Evolutionary conservation across 176 grass and related monocot species (phyloP).

Genomic region (Eleusine indica): DNA sequence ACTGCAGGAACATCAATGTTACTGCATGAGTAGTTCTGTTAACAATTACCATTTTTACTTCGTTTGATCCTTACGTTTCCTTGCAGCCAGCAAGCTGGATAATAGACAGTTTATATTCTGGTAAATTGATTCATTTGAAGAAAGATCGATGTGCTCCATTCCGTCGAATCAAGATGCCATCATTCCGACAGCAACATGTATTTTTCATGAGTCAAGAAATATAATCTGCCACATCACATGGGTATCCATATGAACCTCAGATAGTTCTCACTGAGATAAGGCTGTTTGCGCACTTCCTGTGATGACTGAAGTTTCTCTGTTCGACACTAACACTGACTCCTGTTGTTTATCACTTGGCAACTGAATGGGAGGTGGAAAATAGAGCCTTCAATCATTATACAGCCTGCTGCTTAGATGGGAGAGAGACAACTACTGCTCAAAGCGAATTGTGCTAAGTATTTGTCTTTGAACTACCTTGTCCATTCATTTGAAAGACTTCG

Average conservation of each 20-base stretch:
- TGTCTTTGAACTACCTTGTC: neutral
- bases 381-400: slow-evolving; percentile 14
- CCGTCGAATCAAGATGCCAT: slow-evolving; percentile 62
- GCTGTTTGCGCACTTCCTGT: neutral
- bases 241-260: neutral
- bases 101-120: slow-evolving; percentile 62
- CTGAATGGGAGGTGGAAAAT: neutral
- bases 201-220: slow-evolving; percentile 89
- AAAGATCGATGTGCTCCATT: slow-evolving; percentile 57
- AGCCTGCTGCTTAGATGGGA: neutral
- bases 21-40: slow-evolving; percentile 4
- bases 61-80: slow-evolving; percentile 28
- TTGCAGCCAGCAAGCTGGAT: slow-evolving; percentile 84
- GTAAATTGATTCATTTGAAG: slow-evolving; percentile 71
- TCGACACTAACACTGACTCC: neutral
- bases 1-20: slow-evolving; percentile 23
- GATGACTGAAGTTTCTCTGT: neutral
- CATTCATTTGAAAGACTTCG: slow-evolving; percentile 2
- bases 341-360: neutral
- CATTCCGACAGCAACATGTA: slow-evolving; percentile 35
- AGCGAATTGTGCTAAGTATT: neutral
- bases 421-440: neutral
- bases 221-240: slow-evolving; percentile 27
- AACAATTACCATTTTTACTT: neutral
- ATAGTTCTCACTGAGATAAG: neutral